Evolutionary conservation across 2,329 filamentous ascomycete genomes (phyloP).

Genomic region (Nemania sp.): DNA sequence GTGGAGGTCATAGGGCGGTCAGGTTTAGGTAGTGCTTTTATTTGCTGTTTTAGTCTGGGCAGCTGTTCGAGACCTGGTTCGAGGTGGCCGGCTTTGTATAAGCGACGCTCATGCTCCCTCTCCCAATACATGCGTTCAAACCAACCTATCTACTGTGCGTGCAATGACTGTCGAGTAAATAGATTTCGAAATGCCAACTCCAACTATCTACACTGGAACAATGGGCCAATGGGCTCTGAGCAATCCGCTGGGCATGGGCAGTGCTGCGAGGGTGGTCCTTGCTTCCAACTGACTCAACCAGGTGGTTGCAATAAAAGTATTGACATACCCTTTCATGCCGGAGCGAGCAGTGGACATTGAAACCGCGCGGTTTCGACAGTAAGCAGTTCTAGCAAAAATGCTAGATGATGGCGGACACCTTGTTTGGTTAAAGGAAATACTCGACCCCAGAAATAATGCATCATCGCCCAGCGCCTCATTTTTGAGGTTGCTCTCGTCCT

Average conservation of each 20-base stretch:
- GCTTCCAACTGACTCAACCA: background rate
- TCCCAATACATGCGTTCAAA: no score
- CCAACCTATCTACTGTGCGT: no score
- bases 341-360: background rate
- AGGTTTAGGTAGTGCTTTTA: no score
- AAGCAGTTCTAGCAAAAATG: background rate
- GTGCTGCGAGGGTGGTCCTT: background rate
- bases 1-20: no score
- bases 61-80: no score
- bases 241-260: background rate
- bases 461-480: background rate
- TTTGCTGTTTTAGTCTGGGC: no score
- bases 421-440: background rate
- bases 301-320: background rate
- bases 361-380: background rate
- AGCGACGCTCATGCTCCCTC: no score
- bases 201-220: background rate
- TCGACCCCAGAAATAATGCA: background rate
- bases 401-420: background rate
- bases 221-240: background rate
- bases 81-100: no score
- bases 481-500: background rate
- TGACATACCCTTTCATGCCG: background rate
- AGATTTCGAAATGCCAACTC: slow-evolving; percentile 1
- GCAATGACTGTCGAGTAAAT: no score